phyloP scores from a whole-genome alignment of 192 early-diverging fungal genomes.

The Podila horticola region DNA sequence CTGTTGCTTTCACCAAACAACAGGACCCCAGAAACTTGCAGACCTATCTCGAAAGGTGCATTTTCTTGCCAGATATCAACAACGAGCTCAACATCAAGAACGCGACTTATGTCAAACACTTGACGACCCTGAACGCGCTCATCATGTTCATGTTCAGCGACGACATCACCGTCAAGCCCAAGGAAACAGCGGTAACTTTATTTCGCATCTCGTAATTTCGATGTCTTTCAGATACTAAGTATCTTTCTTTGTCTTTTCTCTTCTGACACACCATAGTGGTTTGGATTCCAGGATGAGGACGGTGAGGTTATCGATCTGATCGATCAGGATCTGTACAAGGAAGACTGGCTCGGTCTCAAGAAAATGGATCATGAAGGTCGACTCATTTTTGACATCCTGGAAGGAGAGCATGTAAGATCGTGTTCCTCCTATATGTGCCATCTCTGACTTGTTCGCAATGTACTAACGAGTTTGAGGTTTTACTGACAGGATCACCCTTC shows the following conservation, averaged over 20 bases:
- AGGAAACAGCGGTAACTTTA: conserved; percentile 60
- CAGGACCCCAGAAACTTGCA: conserved; percentile 66
- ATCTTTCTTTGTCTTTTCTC: conserved; percentile 8
- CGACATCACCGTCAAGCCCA: conserved; percentile 82
- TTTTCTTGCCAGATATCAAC: conserved; percentile 92
- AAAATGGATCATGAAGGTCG: conserved; percentile 58
- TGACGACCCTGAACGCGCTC: conserved; percentile 75
- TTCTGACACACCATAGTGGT: conserved; percentile 64
- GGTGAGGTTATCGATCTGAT: conserved; percentile 61
- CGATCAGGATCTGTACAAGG: conserved; percentile 67
- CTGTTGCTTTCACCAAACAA: neutral
- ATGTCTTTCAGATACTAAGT: neutral
- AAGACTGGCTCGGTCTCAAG: conserved; percentile 79
- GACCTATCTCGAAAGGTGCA: conserved; percentile 77
- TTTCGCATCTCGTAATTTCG: neutral
- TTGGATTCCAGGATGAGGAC: conserved; percentile 70
- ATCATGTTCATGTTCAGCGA: conserved; percentile 86
- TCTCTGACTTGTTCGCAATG: neutral
- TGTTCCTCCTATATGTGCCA: neutral
- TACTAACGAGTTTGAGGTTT: conserved; percentile 21
- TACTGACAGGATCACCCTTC: conserved; percentile 41
- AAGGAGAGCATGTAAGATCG: conserved; percentile 63
- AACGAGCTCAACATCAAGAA: conserved; percentile 74
- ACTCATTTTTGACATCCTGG: conserved; percentile 58
- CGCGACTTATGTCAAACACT: conserved; percentile 63